phyloP scores from a whole-genome alignment of 1,284 basidiomycete genomes.

The Stereum hirsutum region DNA sequence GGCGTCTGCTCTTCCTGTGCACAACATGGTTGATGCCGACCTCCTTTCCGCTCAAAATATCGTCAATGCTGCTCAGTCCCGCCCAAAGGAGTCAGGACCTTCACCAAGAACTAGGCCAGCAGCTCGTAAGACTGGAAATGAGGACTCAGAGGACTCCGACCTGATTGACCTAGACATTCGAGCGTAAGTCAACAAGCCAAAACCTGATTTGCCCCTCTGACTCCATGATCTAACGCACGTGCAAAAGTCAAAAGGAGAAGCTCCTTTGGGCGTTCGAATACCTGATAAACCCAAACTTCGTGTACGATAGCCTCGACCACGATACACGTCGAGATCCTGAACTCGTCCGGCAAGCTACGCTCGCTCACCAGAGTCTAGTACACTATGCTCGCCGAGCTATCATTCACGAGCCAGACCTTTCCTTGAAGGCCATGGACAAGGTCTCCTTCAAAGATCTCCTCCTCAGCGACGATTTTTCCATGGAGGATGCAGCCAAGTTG shows the following conservation, averaged over 20 bases:
- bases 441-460: constrained; percentile 22
- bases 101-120: too few species aligned
- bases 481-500: constrained; percentile 15
- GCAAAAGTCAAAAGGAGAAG: constrained; percentile 3
- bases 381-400: constrained; percentile 17
- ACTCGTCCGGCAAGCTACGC: not conserved
- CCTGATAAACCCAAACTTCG: too few species aligned
- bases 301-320: too few species aligned
- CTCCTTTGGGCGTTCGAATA: not conserved
- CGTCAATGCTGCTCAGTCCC: too few species aligned
- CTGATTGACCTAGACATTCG: constrained; percentile 16
- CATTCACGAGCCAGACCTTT: constrained; percentile 18
- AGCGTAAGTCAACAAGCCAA: constrained; percentile 14
- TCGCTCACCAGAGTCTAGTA: not conserved
- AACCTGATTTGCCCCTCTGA: not conserved
- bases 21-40: too few species aligned
- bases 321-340: constrained; percentile 1
- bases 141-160: constrained; percentile 15
- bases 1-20: not conserved
- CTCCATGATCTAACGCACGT: not conserved
- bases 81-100: too few species aligned
- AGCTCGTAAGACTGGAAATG: too few species aligned
- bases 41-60: too few species aligned
- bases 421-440: constrained; percentile 17
- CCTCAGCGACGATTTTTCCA: constrained; percentile 18